Evolutionary conservation across 108 stramenopile species (phyloP).

Genomic region (Stephanodiscus triporus): DNA sequence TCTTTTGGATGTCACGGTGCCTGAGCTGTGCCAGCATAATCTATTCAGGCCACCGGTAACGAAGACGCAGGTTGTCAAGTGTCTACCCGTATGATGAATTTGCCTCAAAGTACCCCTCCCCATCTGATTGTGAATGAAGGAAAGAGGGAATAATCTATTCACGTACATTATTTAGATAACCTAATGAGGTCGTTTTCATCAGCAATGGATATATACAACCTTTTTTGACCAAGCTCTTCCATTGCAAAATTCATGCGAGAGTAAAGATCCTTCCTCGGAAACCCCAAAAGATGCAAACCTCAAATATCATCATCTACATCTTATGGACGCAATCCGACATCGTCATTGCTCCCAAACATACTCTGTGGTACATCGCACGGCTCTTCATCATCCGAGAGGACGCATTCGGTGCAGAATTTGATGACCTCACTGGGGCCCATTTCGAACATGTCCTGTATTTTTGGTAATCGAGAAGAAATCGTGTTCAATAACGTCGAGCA

Average conservation of each 20-base stretch:
- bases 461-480: too few species aligned
- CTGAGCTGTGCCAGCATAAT: constrained; percentile 80
- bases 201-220: background rate
- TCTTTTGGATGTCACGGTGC: constrained; percentile 69
- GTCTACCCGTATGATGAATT: constrained; percentile 56
- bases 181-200: background rate
- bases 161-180: background rate
- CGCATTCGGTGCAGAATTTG: constrained; percentile 80
- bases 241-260: too few species aligned
- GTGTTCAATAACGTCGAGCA: too few species aligned
- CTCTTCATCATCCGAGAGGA: constrained; percentile 69
- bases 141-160: background rate
- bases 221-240: too few species aligned
- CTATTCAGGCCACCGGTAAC: constrained; percentile 72
- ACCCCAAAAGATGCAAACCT: too few species aligned
- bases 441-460: constrained; percentile 54
- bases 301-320: background rate
- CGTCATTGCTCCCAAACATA: constrained; percentile 35
- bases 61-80: constrained; percentile 84
- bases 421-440: constrained; percentile 66
- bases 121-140: background rate
- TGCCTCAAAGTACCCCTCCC: background rate
- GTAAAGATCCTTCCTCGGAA: too few species aligned
- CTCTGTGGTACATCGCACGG: constrained; percentile 69
- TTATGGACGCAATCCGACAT: constrained; percentile 28